Evolutionary conservation across 2,329 filamentous ascomycete genomes (phyloP), one percentile per base, ranked within the genome.

Genomic region (Penicillium sp.): DNA sequence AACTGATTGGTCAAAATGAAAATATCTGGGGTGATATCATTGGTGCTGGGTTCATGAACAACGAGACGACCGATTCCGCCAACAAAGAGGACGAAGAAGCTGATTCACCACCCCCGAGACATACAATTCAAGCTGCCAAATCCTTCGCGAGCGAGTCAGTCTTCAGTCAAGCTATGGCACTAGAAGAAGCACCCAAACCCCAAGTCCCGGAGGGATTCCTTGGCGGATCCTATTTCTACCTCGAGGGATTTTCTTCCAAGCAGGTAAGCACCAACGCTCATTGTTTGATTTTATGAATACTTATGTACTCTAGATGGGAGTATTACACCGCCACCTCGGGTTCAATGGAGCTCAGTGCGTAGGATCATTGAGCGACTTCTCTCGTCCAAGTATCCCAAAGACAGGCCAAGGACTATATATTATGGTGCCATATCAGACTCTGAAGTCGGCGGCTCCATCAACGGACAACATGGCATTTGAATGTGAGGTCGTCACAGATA

Each of bases 21-120:
- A 87, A 86, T 27, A 82, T 98, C n/a, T 98, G 93, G 93, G 89
- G 89, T 5, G 91, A 96, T 66, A 96, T 99, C 57, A 83, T 95
- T 24, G 86, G 86, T 54, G 68, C 66, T 16, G 73, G 72, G 2
- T 69, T 71, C 47, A 66, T 67, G 26, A 64, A 62, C n/a, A 60
- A 59, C 21, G 68, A 69, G 31, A 57, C 57, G 37, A 66, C 63
- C 46, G 64, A 53, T 50, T 62, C 70, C 31, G 58, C 59, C 41
- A 70, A 67, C 48, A 69, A 66, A 52, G 67, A 64, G 57, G 48
- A 66, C 44, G 55, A 67, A 60, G 60, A 50, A 49, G 43, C 41
- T 22, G 54, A 55, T 53, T 45, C 53, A 22, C 51, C 52, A 44
- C 63, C 63, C 54, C 44, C 55, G 3, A 63, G 56, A 16, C 65